A percentile compares a stretch with the other conserved stretches of the same genome.
phyloP scores from a whole-genome alignment of 2,329 filamentous ascomycete species.

The Gnomoniopsis sp. region DNA sequence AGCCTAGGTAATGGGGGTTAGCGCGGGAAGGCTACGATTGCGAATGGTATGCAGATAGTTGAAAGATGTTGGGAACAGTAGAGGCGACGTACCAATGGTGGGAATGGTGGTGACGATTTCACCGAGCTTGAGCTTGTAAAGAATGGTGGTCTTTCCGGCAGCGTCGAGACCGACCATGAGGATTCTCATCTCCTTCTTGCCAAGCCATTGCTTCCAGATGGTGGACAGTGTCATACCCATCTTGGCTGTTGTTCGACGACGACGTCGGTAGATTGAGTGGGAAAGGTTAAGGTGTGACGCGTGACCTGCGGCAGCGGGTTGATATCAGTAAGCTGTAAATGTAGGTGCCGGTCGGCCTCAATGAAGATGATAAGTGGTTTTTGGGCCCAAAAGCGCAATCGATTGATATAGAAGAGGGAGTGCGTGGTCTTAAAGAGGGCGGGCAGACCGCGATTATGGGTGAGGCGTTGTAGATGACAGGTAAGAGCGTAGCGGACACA shows the following conservation, averaged over 20 bases:
- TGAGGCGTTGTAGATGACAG: slow-evolving; percentile 16
- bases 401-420: background rate
- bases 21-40: slow-evolving; percentile 12
- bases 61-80: background rate
- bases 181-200: slow-evolving; percentile 99
- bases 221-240: slow-evolving; percentile 77
- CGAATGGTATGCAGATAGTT: background rate
- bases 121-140: slow-evolving; percentile 99
- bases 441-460: slow-evolving; percentile 3
- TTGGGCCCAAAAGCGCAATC: background rate
- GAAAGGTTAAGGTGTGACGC: slow-evolving; percentile 1
- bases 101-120: slow-evolving; percentile 99
- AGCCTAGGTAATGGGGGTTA: slow-evolving; percentile 54
- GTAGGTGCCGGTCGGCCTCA: background rate
- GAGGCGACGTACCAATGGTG: slow-evolving; percentile 73
- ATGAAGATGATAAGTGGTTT: background rate
- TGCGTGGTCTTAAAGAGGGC: background rate
- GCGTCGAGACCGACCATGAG: slow-evolving; percentile 99
- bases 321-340: slow-evolving; percentile 9
- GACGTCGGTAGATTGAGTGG: slow-evolving; percentile 4
- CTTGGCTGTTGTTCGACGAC: slow-evolving; percentile 53
- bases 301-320: slow-evolving; percentile 10
- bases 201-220: slow-evolving; percentile 77
- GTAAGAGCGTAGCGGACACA: slow-evolving; percentile 10
- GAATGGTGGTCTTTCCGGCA: slow-evolving; percentile 99